Percentiles rank a stretch among this genome's conserved stretches.
Evolutionary conservation across 495 filamentous ascomycete species (phyloP).

Genomic region (Aspergillus wentii): DNA sequence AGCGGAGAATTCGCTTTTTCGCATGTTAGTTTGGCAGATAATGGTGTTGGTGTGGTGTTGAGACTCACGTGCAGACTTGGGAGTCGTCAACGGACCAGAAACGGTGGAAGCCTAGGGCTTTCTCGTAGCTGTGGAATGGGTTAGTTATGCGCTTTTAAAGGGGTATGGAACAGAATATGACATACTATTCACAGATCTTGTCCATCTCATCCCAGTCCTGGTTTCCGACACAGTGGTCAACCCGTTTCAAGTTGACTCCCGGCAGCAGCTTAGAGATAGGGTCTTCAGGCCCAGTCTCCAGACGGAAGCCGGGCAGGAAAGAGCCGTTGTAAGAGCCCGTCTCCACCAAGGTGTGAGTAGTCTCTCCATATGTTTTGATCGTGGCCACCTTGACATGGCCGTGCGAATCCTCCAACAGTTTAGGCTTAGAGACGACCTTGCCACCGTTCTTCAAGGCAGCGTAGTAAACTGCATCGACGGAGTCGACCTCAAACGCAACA

Average conservation of each 20-base stretch:
- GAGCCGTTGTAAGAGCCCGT: constrained; percentile 58
- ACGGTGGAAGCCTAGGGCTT: constrained; percentile 82
- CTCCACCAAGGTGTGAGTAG: constrained; percentile 82
- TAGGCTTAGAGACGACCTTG: constrained; percentile 54
- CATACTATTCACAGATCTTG: constrained; percentile 68
- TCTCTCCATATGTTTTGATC: constrained; percentile 85
- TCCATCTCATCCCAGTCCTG: constrained; percentile 90
- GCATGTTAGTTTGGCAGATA: background rate
- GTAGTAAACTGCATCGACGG: constrained; percentile 67
- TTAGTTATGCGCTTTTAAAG: constrained; percentile 12
- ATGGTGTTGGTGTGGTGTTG: background rate
- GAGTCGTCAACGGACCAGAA: constrained; percentile 93
- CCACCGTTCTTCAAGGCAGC: constrained; percentile 68
- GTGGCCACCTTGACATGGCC: constrained; percentile 63
- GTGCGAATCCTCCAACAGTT: constrained; percentile 36
- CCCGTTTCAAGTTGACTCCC: constrained; percentile 56
- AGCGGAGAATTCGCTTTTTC: constrained; percentile 66
- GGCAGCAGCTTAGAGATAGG: constrained; percentile 50
- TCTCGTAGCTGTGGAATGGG: constrained; percentile 62
- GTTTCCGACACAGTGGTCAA: constrained; percentile 95
- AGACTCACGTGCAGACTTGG: constrained; percentile 66
- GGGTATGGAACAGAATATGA: background rate
- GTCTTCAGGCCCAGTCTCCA: constrained; percentile 37
- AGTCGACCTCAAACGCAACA: constrained; percentile 87
- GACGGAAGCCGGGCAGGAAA: constrained; percentile 77